phyloP scores from a whole-genome alignment of 345 rosid species.

The Hibiscus syriacus region DNA sequence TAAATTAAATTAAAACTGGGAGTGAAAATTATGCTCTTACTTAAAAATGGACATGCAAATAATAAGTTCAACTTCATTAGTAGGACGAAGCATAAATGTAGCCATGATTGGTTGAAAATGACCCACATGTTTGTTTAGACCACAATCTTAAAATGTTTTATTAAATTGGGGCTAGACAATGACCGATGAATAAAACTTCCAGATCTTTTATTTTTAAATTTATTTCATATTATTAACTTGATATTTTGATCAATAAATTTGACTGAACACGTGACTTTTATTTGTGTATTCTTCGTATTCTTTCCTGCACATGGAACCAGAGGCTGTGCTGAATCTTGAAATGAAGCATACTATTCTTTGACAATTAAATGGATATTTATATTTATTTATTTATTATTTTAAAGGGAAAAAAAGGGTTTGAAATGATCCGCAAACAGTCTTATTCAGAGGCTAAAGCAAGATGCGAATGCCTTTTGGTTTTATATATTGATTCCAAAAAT shows the following conservation, averaged over 20 bases:
- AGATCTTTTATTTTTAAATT: not conserved
- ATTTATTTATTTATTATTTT: not conserved
- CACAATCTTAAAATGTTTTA: not conserved
- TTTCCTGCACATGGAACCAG: no score
- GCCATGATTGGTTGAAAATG: not conserved
- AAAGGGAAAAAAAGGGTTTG: not conserved
- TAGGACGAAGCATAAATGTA: no score
- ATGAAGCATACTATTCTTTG: no score
- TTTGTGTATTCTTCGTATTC: not conserved
- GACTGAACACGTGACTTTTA: no score
- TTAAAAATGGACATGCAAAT: no score
- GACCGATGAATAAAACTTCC: not conserved
- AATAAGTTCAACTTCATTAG: no score
- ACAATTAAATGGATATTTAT: not conserved
- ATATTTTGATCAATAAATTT: no score
- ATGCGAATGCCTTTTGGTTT: not conserved
- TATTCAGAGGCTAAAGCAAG: no score
- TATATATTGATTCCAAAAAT: not conserved
- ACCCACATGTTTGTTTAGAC: not conserved
- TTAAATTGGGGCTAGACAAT: not conserved
- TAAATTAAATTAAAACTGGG: no score
- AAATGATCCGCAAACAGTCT: not conserved
- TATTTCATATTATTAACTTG: not conserved
- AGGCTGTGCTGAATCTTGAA: no score
- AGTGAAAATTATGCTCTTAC: no score